A percentile compares a stretch with the other conserved stretches of the same genome.
phyloP scores from a whole-genome alignment of 1,284 basidiomycete species.

The Coniferiporia sulphurascens region DNA sequence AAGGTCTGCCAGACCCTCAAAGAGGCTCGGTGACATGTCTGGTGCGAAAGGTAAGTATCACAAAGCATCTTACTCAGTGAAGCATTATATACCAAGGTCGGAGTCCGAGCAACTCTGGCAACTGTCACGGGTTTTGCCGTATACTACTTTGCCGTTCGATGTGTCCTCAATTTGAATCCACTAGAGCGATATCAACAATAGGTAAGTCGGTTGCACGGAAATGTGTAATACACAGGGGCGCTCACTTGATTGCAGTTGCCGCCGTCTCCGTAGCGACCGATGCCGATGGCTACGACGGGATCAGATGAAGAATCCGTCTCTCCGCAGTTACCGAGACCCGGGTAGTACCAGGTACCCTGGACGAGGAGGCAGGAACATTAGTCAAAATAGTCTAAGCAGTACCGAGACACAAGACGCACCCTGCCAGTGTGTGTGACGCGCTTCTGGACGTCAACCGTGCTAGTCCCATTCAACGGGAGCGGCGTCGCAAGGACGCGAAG shows the following conservation, averaged over 20 bases:
- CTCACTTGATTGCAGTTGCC: constrained; percentile 20
- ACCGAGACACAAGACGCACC: constrained; percentile 32
- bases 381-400: not conserved
- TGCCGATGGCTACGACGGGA: constrained; percentile 16
- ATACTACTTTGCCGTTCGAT: constrained; percentile 29
- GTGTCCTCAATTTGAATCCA: constrained; percentile 28
- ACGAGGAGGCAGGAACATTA: constrained; percentile 1
- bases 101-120: constrained; percentile 32
- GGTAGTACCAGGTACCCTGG: constrained; percentile 18
- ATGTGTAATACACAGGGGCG: not conserved
- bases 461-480: constrained; percentile 29
- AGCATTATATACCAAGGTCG: constrained; percentile 32
- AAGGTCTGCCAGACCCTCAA: constrained; percentile 18
- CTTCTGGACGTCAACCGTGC: constrained; percentile 37
- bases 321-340: constrained; percentile 18
- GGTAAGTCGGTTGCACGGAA: not conserved
- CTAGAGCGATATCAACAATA: not conserved
- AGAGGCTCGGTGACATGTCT: constrained; percentile 22
- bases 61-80: not conserved
- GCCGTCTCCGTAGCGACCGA: constrained; percentile 11
- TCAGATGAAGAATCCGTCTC: constrained; percentile 12
- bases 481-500: constrained; percentile 44
- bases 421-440: constrained; percentile 42
- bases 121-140: constrained; percentile 30
- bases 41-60: not conserved